Percentiles rank a stretch among this genome's conserved stretches.
These are phyloP conservation scores for Elsinoe arachidis DNA, from an alignment of 2,329 filamentous ascomycete genomes.

Conservation along the genomic window DNA sequence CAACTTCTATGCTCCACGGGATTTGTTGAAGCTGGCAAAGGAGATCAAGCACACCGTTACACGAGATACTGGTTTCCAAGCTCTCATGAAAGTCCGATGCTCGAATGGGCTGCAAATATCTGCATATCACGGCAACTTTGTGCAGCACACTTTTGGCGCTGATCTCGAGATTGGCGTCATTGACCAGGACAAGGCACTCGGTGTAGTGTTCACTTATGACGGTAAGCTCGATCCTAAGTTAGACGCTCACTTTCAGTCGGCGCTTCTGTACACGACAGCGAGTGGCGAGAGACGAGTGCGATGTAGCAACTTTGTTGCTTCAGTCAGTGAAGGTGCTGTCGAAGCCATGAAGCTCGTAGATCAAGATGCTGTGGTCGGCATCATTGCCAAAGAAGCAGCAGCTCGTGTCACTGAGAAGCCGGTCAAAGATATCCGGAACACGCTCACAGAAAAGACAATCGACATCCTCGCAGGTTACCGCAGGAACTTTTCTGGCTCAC, in stretches of 20 bases:
- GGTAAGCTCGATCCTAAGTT: conserved; percentile 95
- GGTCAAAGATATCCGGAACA: conserved; percentile 76
- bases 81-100: conserved; percentile 95
- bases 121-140: conserved; percentile 92
- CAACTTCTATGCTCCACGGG: conserved; percentile 83
- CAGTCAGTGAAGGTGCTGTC: conserved; percentile 74
- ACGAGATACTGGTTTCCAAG: conserved; percentile 88
- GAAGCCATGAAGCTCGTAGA: conserved; percentile 89
- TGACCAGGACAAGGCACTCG: conserved; percentile 87
- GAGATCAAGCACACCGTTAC: conserved; percentile 82
- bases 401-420: conserved; percentile 69
- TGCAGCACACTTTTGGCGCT: conserved; percentile 88
- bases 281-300: conserved; percentile 81
- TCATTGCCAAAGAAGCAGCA: conserved; percentile 89
- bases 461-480: conserved; percentile 87
- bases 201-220: conserved; percentile 87
- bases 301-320: conserved; percentile 88
- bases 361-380: conserved; percentile 80
- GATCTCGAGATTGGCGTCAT: conserved; percentile 90
- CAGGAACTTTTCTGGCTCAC: conserved; percentile 79
- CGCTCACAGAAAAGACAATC: conserved; percentile 81
- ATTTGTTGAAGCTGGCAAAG: conserved; percentile 71
- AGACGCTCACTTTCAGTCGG: conserved; percentile 95
- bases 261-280: conserved; percentile 86
- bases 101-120: conserved; percentile 91